A percentile compares a stretch with the other conserved stretches of the same genome.
These are phyloP conservation scores for Colletotrichum nymphaeae DNA, from an alignment of 2,329 filamentous ascomycete genomes.

Conservation along the genomic window DNA sequence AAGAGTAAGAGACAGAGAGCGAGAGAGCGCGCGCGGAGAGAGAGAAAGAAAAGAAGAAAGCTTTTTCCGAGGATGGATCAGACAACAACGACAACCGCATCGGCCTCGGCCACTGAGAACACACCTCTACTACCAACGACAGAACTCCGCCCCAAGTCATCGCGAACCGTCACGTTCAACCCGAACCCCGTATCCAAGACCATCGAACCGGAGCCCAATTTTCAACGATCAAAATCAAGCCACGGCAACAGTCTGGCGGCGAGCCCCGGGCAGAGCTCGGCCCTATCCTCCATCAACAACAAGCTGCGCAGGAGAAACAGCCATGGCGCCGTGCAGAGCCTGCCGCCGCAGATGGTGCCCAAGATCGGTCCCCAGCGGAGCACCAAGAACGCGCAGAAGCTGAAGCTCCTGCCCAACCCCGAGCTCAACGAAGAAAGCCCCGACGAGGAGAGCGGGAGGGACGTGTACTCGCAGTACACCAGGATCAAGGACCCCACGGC, in stretches of 20 bases:
- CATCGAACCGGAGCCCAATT: constrained; percentile 61
- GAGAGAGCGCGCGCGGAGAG: too few relatives aligned
- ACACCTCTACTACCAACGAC: constrained; percentile 49
- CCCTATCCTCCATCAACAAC: constrained; percentile 84
- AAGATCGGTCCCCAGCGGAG: constrained; percentile 96
- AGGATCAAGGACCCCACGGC: constrained; percentile 97
- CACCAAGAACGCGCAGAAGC: constrained; percentile 94
- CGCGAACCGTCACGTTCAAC: constrained; percentile 82
- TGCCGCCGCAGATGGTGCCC: constrained; percentile 51
- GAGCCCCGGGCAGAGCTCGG: constrained; percentile 53
- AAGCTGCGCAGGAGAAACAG: constrained; percentile 90
- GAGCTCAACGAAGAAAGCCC: constrained; percentile 80
- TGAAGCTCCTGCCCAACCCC: constrained; percentile 95
- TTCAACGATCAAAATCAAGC: constrained; percentile 44
- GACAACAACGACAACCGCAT: constrained; percentile 24
- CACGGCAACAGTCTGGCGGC: constrained; percentile 44
- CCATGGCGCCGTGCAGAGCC: constrained; percentile 66
- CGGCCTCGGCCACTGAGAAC: constrained; percentile 43
- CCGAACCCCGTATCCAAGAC: constrained; percentile 73
- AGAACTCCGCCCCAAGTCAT: constrained; percentile 54
- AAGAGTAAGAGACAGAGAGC: too few relatives aligned
- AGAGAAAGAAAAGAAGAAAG: not conserved
- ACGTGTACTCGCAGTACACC: constrained; percentile 98
- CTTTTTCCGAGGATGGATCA: constrained; percentile 35
- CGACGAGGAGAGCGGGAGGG: constrained; percentile 91